Conservation (phyloP, 179 eudicot species). For the Silene coronaria region DNA sequence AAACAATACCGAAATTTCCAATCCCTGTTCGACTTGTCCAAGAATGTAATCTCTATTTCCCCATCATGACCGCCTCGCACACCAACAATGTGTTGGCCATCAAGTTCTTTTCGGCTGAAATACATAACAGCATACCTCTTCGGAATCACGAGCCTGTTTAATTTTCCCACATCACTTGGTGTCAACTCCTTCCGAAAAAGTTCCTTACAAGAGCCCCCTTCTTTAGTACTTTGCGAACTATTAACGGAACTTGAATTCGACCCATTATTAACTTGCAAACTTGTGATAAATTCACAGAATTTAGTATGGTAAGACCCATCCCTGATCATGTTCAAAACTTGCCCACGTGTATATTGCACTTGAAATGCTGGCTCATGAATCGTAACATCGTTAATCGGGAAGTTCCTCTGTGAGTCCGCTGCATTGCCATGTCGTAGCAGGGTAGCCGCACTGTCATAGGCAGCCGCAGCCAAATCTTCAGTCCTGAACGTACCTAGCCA, state of each 20-base stretch:
- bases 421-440: slow-evolving; percentile 25
- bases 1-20: slow-evolving; percentile 70
- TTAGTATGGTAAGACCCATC: slow-evolving; percentile 53
- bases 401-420: slow-evolving; percentile 32
- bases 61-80: not conserved
- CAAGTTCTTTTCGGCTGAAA: slow-evolving; percentile 23
- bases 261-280: not conserved
- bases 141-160: slow-evolving; percentile 73
- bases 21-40: slow-evolving; percentile 31
- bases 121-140: slow-evolving; percentile 54
- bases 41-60: slow-evolving; percentile 34
- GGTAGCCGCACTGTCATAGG: slow-evolving; percentile 52
- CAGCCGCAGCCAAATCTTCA: slow-evolving; percentile 41
- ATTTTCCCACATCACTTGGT: slow-evolving; percentile 78
- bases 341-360: slow-evolving; percentile 28
- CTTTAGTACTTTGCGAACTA: not conserved
- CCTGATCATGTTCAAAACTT: slow-evolving; percentile 50
- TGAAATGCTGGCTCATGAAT: slow-evolving; percentile 43
- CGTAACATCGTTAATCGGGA: slow-evolving; percentile 27
- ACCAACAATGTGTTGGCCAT: not conserved
- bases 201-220: slow-evolving; percentile 21
- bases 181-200: slow-evolving; percentile 65
- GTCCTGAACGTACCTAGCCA: slow-evolving; percentile 65
- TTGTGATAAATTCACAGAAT: slow-evolving; percentile 27
- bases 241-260: not conserved